Evolutionary conservation across 352 stramenopile species (phyloP), one percentile per base, ranked within the genome.

Genomic region (Phytophthora crassamura): DNA sequence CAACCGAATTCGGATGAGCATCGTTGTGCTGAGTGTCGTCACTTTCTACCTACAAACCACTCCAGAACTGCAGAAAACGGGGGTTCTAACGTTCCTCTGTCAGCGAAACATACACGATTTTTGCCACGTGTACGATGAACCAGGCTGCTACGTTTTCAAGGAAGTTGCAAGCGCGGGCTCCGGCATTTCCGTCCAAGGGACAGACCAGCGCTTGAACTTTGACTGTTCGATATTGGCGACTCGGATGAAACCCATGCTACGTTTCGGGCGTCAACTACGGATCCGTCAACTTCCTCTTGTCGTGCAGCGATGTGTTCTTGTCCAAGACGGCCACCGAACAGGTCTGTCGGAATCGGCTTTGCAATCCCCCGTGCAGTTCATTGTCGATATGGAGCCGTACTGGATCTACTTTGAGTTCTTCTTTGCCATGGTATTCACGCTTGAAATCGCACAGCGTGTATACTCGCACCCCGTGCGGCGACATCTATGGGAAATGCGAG

Each of bases 11-110:
- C 79, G 77, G 4, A 52, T 88, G 10, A 38, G 42, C 4, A 32
- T 76, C 8, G 67, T 86, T 1, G 42, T 88, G 7, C 56, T 76
- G 7, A 88, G 77, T 34, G 80, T 86, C 38, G 68, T 30, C 0
- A 52, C 86, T 12, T 88, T 86, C 25, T 88, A 86, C 61, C 63
- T 77, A 25, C 79, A 88, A 46, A 88, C 77, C 1, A 86, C 73
- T 0, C 68, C 79, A 0, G 79, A 88, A 18, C 58, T 88, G 0
- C 79, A 86, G 58, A 65, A 78, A 4, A 86, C 79, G 0, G 79
- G 79, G 0, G 25, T 75, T 5, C 58, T 60, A 12, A 80, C 70
- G 0, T 42, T 76, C 14, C 63, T 88, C 0, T 88, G 79, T n/a
- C 59, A 67, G 6, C 75, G 60, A 11, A 74, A 78, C 15, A 49